A percentile compares a stretch with the other conserved stretches of the same genome.
Evolutionary conservation across 2,329 filamentous ascomycete genomes (phyloP).

Genomic region (Monilinia fructigena): DNA sequence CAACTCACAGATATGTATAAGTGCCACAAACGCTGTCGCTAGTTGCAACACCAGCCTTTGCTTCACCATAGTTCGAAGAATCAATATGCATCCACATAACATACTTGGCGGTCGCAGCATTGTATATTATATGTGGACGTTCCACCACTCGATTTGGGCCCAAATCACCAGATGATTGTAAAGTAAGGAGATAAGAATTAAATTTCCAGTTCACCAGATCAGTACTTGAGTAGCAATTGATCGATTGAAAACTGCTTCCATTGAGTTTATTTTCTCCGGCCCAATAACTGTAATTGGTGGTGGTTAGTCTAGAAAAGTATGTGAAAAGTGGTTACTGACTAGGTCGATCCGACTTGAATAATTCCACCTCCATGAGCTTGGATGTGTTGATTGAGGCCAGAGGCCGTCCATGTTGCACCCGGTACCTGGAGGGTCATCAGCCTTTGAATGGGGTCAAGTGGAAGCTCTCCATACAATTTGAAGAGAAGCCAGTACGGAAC

Average conservation of each 20-base stretch:
- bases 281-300: slow-evolving; percentile 40
- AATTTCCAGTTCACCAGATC: slow-evolving; percentile 65
- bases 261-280: slow-evolving; percentile 68
- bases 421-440: slow-evolving; percentile 30
- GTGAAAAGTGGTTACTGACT: neutral
- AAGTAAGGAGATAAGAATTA: slow-evolving; percentile 57
- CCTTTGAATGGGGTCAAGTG: neutral
- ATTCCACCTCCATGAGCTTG: slow-evolving; percentile 67
- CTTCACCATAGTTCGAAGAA: slow-evolving; percentile 58
- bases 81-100: slow-evolving; percentile 72
- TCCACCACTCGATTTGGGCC: slow-evolving; percentile 63
- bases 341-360: slow-evolving; percentile 56
- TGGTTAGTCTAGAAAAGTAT: neutral
- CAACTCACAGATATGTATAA: slow-evolving; percentile 49
- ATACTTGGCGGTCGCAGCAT: slow-evolving; percentile 60
- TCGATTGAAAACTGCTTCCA: slow-evolving; percentile 59
- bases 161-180: slow-evolving; percentile 53
- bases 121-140: slow-evolving; percentile 67
- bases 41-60: slow-evolving; percentile 63
- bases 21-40: slow-evolving; percentile 58
- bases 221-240: slow-evolving; percentile 66
- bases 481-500: slow-evolving; percentile 13
- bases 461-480: slow-evolving; percentile 14
- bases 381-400: slow-evolving; percentile 50
- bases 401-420: slow-evolving; percentile 37